phyloP scores from a whole-genome alignment of 116 monocot species.

The Posidonia oceanica region DNA sequence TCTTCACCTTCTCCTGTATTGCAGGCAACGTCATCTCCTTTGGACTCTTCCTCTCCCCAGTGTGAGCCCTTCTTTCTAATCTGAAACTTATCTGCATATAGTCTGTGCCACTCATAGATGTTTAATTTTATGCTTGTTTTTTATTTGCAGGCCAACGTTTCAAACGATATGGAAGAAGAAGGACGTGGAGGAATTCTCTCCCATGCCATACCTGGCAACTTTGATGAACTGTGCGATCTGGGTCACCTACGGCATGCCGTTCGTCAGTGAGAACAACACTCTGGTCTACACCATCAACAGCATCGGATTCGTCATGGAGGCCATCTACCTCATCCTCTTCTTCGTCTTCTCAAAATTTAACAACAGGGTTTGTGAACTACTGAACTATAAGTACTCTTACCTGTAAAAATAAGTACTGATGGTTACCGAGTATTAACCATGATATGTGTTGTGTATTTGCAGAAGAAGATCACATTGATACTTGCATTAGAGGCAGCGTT shows the following conservation, averaged over 20 bases:
- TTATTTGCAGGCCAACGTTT: conserved; percentile 43
- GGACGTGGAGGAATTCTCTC: conserved; percentile 63
- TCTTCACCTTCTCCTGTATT: too few species aligned
- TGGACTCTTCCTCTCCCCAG: conserved; percentile 36
- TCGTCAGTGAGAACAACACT: conserved; percentile 16
- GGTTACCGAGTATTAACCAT: neutral
- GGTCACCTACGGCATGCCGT: conserved; percentile 65
- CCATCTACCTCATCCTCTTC: conserved; percentile 41
- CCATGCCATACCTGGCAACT: conserved; percentile 55
- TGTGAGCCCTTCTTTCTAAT: conserved; percentile 8
- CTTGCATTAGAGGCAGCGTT: conserved; percentile 20
- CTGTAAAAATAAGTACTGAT: neutral
- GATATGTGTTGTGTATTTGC: neutral
- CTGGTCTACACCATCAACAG: conserved; percentile 54
- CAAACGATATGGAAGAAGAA: conserved; percentile 31
- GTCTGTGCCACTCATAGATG: too few species aligned
- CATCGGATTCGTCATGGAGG: conserved; percentile 37
- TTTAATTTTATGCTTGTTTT: too few species aligned
- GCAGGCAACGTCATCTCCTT: conserved; percentile 58
- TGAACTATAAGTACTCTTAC: neutral
- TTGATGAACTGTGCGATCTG: conserved; percentile 70
- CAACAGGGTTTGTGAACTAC: neutral
- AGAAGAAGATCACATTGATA: conserved; percentile 21
- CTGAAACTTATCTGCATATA: too few species aligned
- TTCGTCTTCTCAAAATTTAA: conserved; percentile 20